phyloP scores from a whole-genome alignment of 2,329 filamentous ascomycete genomes.

The Aspergillus sojae region DNA sequence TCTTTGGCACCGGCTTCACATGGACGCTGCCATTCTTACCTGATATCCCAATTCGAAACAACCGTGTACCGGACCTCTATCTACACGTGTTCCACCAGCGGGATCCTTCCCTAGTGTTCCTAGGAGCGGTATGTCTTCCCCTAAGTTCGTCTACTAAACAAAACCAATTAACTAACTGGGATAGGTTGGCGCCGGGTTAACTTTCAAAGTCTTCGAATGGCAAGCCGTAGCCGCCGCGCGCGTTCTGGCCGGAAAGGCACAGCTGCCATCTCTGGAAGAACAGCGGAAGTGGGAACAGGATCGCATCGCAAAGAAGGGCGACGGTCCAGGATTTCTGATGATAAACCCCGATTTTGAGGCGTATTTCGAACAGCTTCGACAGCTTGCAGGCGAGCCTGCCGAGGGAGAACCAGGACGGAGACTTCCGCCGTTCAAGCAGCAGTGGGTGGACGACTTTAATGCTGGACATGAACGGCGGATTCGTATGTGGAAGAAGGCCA shows the following conservation, averaged over 20 bases:
- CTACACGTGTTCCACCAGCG: constrained; percentile 40
- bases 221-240: constrained; percentile 65
- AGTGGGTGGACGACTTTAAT: constrained; percentile 51
- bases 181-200: constrained; percentile 50
- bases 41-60: constrained; percentile 42
- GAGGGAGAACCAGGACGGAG: constrained; percentile 41
- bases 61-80: constrained; percentile 38
- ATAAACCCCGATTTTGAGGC: constrained; percentile 65
- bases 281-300: constrained; percentile 61
- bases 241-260: constrained; percentile 57
- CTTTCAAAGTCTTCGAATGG: constrained; percentile 71
- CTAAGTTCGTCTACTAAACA: too few species aligned
- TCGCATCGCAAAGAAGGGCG: constrained; percentile 56
- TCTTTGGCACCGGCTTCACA: constrained; percentile 68
- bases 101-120: constrained; percentile 37
- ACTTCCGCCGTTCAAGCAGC: constrained; percentile 47
- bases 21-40: constrained; percentile 67
- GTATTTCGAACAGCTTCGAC: constrained; percentile 61
- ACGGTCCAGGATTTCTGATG: constrained; percentile 59
- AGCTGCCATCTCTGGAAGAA: constrained; percentile 52
- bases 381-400: constrained; percentile 47
- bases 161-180: constrained; percentile 12
- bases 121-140: constrained; percentile 48
- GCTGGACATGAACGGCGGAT: constrained; percentile 59
- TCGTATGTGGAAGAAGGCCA: constrained; percentile 60